These are phyloP conservation scores for Drechslerella coelobrocha DNA, from an alignment of 2,329 filamentous ascomycete species.

Conservation along the genomic window DNA sequence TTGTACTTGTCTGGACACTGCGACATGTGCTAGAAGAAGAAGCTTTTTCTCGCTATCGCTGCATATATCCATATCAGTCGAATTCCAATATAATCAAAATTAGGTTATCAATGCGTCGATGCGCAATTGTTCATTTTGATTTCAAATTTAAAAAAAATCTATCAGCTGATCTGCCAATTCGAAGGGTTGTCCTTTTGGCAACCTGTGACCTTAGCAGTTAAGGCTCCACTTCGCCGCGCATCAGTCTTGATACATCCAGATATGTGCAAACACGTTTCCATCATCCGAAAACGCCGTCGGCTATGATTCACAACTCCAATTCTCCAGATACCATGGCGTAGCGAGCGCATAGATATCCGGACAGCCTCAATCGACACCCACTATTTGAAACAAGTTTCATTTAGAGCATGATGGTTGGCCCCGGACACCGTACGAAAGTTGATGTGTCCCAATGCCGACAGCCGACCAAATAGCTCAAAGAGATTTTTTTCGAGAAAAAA, in stretches of 20 bases:
- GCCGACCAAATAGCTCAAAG: conserved; percentile 31
- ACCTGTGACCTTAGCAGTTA: neutral
- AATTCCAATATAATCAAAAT: neutral
- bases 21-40: too few species aligned
- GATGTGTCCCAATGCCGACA: neutral
- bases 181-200: neutral
- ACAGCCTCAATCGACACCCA: conserved; percentile 10
- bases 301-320: conserved; percentile 22
- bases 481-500: conserved; percentile 15
- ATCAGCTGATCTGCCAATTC: neutral
- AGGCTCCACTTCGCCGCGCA: neutral
- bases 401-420: neutral
- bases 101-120: neutral
- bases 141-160: neutral
- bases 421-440: neutral
- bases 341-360: neutral
- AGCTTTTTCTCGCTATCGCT: too few species aligned
- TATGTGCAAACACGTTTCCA: conserved; percentile 39
- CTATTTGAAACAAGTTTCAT: conserved; percentile 37
- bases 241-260: conserved; percentile 23
- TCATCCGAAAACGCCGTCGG: conserved; percentile 17
- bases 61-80: too few species aligned
- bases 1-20: too few species aligned
- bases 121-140: too few species aligned
- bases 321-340: conserved; percentile 18